These are phyloP conservation scores for Ceratonia siliqua DNA, from an alignment of 306 rosid species.

Conservation along the genomic window DNA sequence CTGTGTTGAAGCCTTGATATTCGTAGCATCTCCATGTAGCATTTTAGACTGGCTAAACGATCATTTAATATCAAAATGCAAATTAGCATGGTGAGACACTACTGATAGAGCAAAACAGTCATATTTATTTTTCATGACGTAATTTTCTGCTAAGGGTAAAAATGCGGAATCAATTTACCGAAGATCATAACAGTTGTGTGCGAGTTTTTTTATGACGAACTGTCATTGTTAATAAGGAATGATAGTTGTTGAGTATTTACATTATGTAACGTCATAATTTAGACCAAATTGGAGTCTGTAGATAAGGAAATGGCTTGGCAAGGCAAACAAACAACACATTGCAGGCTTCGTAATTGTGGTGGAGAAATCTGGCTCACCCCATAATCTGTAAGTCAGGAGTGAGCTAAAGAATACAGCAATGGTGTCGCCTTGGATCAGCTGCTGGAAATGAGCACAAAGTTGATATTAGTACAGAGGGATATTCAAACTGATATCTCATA, in stretches of 20 bases:
- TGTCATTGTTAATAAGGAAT: neutral
- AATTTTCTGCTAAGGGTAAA: too few relatives aligned
- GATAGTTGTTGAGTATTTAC: neutral
- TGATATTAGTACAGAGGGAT: neutral
- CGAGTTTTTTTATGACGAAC: too few relatives aligned
- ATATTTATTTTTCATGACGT: neutral
- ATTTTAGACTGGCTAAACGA: neutral
- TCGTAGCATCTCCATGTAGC: neutral
- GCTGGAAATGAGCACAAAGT: conserved; percentile 25
- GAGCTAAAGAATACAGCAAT: conserved; percentile 54
- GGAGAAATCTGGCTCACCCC: too few relatives aligned
- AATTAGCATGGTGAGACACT: too few relatives aligned
- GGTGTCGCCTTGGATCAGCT: conserved; percentile 38
- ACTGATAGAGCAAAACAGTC: too few relatives aligned
- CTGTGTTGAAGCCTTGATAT: neutral
- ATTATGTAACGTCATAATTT: conserved; percentile 5
- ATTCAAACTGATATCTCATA: neutral
- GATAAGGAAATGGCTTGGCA: too few relatives aligned
- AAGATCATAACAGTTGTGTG: neutral
- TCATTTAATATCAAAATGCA: too few relatives aligned
- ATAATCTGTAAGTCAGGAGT: too few relatives aligned
- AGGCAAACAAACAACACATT: too few relatives aligned
- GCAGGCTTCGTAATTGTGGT: too few relatives aligned
- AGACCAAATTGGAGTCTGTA: neutral
- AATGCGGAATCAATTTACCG: too few relatives aligned